These are phyloP conservation scores for Diaporthe sp. DNA, from an alignment of 2,329 filamentous ascomycete genomes.

Conservation along the genomic window DNA sequence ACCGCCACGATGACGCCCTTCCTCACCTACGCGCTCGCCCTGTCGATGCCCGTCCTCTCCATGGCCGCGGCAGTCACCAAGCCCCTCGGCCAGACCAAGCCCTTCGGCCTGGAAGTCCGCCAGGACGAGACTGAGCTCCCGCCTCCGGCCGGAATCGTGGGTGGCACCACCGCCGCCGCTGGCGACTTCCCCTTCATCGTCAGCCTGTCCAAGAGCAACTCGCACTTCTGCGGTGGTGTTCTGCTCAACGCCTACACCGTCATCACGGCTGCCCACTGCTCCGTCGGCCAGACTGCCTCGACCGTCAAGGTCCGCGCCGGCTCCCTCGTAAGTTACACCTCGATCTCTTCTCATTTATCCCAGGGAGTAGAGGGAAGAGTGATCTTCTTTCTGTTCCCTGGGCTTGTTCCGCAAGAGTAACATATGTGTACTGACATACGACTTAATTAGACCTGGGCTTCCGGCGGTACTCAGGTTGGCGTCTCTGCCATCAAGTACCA, in stretches of 20 bases:
- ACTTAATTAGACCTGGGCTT: conserved; percentile 43
- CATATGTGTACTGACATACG: background rate
- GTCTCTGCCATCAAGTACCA: conserved; percentile 46
- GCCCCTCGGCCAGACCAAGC: conserved; percentile 28
- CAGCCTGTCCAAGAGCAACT: conserved; percentile 42
- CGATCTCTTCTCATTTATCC: background rate
- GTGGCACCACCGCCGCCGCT: conserved; percentile 31
- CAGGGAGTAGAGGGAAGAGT: background rate
- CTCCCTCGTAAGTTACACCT: conserved; percentile 34
- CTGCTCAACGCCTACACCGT: conserved; percentile 51
- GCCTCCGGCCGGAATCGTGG: background rate
- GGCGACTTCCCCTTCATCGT: conserved; percentile 53
- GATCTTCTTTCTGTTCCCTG: no score
- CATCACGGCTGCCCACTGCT: conserved; percentile 52
- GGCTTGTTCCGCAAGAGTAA: background rate
- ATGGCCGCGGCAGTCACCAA: conserved; percentile 35
- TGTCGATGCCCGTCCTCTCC: conserved; percentile 32
- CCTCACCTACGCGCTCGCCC: conserved; percentile 31
- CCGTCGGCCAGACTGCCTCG: conserved; percentile 41
- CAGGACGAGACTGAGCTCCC: conserved; percentile 3
- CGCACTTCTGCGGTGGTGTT: conserved; percentile 49
- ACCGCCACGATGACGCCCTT: conserved; percentile 38
- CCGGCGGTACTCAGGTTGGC: conserved; percentile 47
- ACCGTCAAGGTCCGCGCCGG: conserved; percentile 48
- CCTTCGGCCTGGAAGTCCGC: conserved; percentile 18